Evolutionary conservation across 2,329 filamentous ascomycete genomes (phyloP), one percentile per base, ranked within the genome.

Genomic region (Fusarium sp.): DNA sequence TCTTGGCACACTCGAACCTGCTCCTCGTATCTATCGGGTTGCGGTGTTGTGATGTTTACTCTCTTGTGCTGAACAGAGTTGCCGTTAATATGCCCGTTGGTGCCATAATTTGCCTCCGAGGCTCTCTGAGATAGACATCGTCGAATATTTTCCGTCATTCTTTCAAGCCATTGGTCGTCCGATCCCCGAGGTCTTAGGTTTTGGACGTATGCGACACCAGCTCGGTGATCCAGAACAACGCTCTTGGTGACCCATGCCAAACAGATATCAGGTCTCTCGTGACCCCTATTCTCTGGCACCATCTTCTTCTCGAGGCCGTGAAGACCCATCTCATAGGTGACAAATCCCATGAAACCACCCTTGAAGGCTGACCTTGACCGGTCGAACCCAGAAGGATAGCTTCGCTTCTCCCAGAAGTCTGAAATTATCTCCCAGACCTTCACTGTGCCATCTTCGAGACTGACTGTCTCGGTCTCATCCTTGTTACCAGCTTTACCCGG

Each of bases 311-410:
- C 79, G 8, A 81, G 66, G 0, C 77, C 77, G 29, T 78, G 74
- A 2, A 97, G 82, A 0, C 93, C 93, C 77, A 94, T 88, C 78
- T 97, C 94, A 65, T 97, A 97, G 0, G 92, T 94, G 53, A 94
- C 86, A 74, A 91, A 97, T 0, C 94, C 94, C 81, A 97, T 88
- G 63, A 97, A 90, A 0, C 94, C 94, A 54, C 93, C 94, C 80
- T 92, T 89, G 77, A 97, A 97, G 0, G 92, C 87, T 1, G 72
- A 73, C 5, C 27, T 40, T 20, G 71, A 67, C 13, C 62, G 52
- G 15, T 47, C 46, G 20, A 63, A 63, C 18, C 64, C 63, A n/a
- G 75, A 71, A 7, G 74, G 70, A 7, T 74, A 59, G 12, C 59
- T 76, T 38, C 81, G 69, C 8, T 65, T 69, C 43, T 78, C 73